A percentile compares a stretch with the other conserved stretches of the same genome.
Conservation (phyloP, 768 basidiomycete species). For the Hygrophorus pudorinus region DNA sequence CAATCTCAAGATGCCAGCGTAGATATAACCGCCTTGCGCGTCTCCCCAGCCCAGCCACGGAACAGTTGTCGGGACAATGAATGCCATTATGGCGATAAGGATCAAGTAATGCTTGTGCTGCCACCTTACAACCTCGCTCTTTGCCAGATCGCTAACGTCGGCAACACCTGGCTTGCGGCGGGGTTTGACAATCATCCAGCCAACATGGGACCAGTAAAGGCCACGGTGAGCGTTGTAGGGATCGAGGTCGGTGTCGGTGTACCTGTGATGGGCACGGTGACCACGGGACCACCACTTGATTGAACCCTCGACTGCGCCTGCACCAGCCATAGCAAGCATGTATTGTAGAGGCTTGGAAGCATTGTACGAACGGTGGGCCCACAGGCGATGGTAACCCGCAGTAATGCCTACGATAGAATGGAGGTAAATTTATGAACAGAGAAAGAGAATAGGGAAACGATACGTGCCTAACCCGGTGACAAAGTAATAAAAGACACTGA, state of each 20-base stretch:
- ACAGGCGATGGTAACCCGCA: constrained; percentile 93
- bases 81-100: constrained; percentile 48
- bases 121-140: constrained; percentile 75
- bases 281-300: constrained; percentile 99
- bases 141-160: constrained; percentile 78
- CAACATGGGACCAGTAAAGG: constrained; percentile 77
- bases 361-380: constrained; percentile 95
- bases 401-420: constrained; percentile 52
- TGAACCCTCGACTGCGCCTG: constrained; percentile 92
- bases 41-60: constrained; percentile 76
- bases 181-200: constrained; percentile 92
- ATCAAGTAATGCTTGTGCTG: constrained; percentile 73
- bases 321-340: constrained; percentile 71
- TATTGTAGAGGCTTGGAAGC: constrained; percentile 83
- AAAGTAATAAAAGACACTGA: constrained; percentile 29
- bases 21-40: constrained; percentile 75
- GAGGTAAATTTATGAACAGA: not conserved
- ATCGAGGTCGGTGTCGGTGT: constrained; percentile 95
- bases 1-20: constrained; percentile 52
- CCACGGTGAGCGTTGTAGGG: constrained; percentile 92
- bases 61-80: constrained; percentile 49
- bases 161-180: constrained; percentile 83
- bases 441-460: not conserved
- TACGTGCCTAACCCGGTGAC: constrained; percentile 61
- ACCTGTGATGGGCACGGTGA: constrained; percentile 94